phyloP scores from a whole-genome alignment of 441 rosid genomes.

The Mallotus repandus region DNA sequence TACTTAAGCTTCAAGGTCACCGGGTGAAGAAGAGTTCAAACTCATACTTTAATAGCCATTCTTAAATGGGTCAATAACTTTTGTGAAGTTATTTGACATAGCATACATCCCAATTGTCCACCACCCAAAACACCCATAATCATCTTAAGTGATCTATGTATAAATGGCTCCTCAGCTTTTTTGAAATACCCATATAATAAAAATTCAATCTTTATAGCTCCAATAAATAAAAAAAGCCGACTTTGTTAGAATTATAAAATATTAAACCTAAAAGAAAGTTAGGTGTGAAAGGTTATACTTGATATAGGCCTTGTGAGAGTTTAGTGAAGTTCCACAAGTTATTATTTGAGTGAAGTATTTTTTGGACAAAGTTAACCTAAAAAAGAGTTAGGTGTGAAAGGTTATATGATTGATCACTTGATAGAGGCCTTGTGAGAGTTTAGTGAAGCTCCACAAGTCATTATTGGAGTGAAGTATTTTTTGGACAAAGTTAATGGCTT shows the following conservation, averaged over 20 bases:
- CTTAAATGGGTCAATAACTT: slow-evolving; percentile 76
- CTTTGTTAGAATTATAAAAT: not conserved
- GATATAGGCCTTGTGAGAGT: slow-evolving; percentile 33
- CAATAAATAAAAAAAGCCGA: not conserved
- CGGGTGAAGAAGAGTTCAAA: too few species aligned
- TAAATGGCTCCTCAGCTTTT: slow-evolving; percentile 41
- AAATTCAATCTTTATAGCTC: not conserved
- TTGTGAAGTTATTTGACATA: slow-evolving; percentile 90
- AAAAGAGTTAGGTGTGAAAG: not conserved
- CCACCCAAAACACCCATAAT: slow-evolving; percentile 94
- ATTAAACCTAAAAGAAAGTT: too few species aligned
- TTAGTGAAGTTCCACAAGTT: slow-evolving; percentile 35
- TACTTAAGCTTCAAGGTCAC: too few species aligned
- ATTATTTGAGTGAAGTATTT: slow-evolving; percentile 25
- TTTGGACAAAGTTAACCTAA: slow-evolving; percentile 12
- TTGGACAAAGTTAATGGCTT: slow-evolving; percentile 19
- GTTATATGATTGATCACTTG: slow-evolving; percentile 12
- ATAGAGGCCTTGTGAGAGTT: slow-evolving; percentile 35
- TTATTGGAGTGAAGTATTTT: slow-evolving; percentile 20
- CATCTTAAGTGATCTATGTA: slow-evolving; percentile 60
- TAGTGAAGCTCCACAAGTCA: slow-evolving; percentile 36
- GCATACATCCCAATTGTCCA: slow-evolving; percentile 95
- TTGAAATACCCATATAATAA: slow-evolving; percentile 31
- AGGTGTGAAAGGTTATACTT: not conserved
- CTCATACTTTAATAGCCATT: too few species aligned